These are phyloP conservation scores for Vanderwaltozyma polyspora DNA, from an alignment of 805 yeast species.

Conservation along the genomic window DNA sequence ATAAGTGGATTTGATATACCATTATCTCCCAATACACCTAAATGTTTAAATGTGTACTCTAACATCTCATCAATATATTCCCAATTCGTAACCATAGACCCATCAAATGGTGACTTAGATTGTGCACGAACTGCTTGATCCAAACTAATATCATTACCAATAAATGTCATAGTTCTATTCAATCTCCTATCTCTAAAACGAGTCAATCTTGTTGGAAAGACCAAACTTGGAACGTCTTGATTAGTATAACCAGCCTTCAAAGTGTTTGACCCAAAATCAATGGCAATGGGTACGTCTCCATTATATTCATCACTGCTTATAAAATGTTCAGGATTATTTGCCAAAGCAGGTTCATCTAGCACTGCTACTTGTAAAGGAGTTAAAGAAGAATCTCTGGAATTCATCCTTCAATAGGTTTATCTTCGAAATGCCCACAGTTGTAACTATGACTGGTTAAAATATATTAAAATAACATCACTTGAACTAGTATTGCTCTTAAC, in stretches of 20 bases:
- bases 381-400: constrained; percentile 21
- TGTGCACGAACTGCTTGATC: constrained; percentile 62
- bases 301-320: constrained; percentile 24
- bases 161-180: constrained; percentile 49
- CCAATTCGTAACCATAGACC: constrained; percentile 83
- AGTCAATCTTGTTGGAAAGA: constrained; percentile 59
- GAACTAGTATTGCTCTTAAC: too few species aligned
- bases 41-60: constrained; percentile 73
- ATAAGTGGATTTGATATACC: constrained; percentile 68
- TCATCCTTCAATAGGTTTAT: background rate
- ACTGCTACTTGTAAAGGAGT: constrained; percentile 19
- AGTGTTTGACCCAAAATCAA: constrained; percentile 69
- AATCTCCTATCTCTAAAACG: constrained; percentile 69
- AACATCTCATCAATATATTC: constrained; percentile 72
- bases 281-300: constrained; percentile 55
- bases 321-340: constrained; percentile 24
- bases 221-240: constrained; percentile 38
- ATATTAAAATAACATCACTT: too few species aligned
- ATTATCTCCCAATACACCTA: constrained; percentile 49
- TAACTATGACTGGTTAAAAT: too few species aligned
- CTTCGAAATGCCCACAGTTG: background rate
- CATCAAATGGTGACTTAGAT: constrained; percentile 76
- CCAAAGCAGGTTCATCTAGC: constrained; percentile 22
- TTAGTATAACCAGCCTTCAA: constrained; percentile 51
- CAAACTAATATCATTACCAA: constrained; percentile 71